Conservation (phyloP, 2,329 filamentous ascomycete genomes). For the Penicillium sp. region DNA sequence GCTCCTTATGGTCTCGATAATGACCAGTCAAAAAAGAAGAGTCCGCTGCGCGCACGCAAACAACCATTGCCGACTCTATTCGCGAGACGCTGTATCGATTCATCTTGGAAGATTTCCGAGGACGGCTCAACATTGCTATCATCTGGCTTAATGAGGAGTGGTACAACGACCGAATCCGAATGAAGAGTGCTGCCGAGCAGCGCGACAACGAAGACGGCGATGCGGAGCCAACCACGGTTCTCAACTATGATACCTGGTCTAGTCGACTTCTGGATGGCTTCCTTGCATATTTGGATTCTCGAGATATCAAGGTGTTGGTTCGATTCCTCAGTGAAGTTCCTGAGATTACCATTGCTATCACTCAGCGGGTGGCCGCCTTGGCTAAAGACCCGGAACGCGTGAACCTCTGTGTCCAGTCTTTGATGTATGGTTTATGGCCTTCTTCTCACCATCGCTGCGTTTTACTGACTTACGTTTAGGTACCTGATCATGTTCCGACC, state of each 20-base stretch:
- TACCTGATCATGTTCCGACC: conserved; percentile 59
- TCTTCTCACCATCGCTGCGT: neutral
- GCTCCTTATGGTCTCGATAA: conserved; percentile 65
- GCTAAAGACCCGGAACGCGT: conserved; percentile 63
- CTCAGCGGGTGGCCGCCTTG: conserved; percentile 65
- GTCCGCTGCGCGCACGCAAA: conserved; percentile 22
- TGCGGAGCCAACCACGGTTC: conserved; percentile 37
- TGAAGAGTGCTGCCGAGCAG: conserved; percentile 43
- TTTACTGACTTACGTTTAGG: conserved; percentile 28
- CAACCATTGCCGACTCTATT: conserved; percentile 59
- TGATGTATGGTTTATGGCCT: conserved; percentile 49
- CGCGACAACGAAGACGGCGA: conserved; percentile 46
- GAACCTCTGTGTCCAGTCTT: conserved; percentile 54
- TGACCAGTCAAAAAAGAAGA: conserved; percentile 33
- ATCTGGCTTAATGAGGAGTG: conserved; percentile 96
- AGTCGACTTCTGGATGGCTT: conserved; percentile 83
- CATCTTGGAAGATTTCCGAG: conserved; percentile 86
- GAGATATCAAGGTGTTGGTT: conserved; percentile 77
- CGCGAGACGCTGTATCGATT: conserved; percentile 79
- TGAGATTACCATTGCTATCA: conserved; percentile 65
- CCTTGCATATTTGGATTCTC: conserved; percentile 81
- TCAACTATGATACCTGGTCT: conserved; percentile 74
- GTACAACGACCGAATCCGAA: conserved; percentile 76
- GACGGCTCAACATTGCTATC: conserved; percentile 82
- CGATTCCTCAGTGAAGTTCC: conserved; percentile 91